A percentile compares a stretch with the other conserved stretches of the same genome.
These are phyloP conservation scores for Dovyalis caffra DNA, from an alignment of 345 rosid species.

Conservation along the genomic window DNA sequence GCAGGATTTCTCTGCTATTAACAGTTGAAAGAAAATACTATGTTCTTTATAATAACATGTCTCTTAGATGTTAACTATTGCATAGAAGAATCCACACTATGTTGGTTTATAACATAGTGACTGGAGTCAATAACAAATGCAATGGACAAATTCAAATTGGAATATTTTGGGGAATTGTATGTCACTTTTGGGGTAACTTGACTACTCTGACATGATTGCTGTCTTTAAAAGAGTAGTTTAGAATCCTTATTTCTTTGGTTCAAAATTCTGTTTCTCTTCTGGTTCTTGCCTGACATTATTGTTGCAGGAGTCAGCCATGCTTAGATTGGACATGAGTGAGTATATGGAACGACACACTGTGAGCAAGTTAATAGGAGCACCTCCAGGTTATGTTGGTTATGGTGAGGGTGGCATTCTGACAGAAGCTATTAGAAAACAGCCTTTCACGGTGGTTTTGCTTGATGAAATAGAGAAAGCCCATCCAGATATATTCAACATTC, in stretches of 20 bases:
- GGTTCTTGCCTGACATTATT: slow-evolving; percentile 7
- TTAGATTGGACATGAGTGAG: slow-evolving; percentile 99
- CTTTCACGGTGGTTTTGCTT: slow-evolving; percentile 82
- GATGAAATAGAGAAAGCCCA: slow-evolving; percentile 54
- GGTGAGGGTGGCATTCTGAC: slow-evolving; percentile 95
- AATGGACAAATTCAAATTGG: not conserved
- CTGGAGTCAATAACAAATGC: not conserved
- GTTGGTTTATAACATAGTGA: not conserved
- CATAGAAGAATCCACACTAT: not conserved
- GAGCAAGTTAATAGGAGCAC: slow-evolving; percentile 93
- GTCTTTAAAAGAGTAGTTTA: not conserved
- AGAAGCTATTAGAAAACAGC: slow-evolving; percentile 92
- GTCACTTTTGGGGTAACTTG: not conserved
- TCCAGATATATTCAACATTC: slow-evolving; percentile 94
- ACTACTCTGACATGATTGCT: not conserved
- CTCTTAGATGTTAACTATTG: not conserved
- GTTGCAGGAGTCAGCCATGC: slow-evolving; percentile 82
- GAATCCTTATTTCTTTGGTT: not conserved
- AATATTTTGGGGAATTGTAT: not conserved
- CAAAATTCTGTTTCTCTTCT: slow-evolving; percentile 13
- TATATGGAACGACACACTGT: slow-evolving; percentile 98
- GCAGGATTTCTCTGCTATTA: not conserved
- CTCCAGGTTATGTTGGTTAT: slow-evolving; percentile 91
- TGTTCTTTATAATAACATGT: not conserved
- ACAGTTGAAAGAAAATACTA: not conserved